Evolutionary conservation across 2,329 filamentous ascomycete genomes (phyloP), one percentile per base, ranked within the genome.

Genomic region (Colletotrichum horii): DNA sequence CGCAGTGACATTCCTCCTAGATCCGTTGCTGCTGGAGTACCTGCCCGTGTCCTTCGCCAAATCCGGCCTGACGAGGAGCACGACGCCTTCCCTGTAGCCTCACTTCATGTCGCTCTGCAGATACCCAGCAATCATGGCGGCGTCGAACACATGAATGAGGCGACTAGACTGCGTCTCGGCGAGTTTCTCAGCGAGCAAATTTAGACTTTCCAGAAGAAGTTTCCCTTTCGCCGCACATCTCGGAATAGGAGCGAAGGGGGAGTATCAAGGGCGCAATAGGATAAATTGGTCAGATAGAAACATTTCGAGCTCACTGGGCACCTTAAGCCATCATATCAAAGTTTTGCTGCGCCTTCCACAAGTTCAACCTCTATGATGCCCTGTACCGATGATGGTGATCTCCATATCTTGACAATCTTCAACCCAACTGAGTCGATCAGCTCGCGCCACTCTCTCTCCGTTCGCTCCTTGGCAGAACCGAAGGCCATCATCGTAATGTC

Each of bases 311-410:
- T 8, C 43, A 48, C n/a, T 4, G 12, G 43, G 14, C n/a, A 14
- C 1, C 43, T 52, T 11, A 11, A 30, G 8, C 9, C 7, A 32
- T 30, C 6, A n/a, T 0, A 34, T 80, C 95, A 74, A 8, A 74
- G 38, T 24, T 26, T 70, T 12, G 43, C 43, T 11, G 58, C 1
- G 7, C 22, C 67, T n/a, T 65, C 58, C 15, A 16, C 8, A n/a
- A 74, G 4, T 15, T 65, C 71, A 3, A 58, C 58, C n/a, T 74
- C 71, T 4, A 74, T 65, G 3, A 74, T 34, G 4, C 66, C 32
- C 16, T 71, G 30, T n/a, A 24, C 48, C 22, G 71, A 43, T 19
- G 66, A 43, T 7, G 58, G 43, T 4, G 26, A 6, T 7, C 66
- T 48, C 71, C 71, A 74, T 32, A 74, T 74, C 43, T 71, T 74